Percentiles rank a stretch among this genome's conserved stretches.
phyloP scores from a whole-genome alignment of 495 filamentous ascomycete genomes.

The Penicillium coffeae region DNA sequence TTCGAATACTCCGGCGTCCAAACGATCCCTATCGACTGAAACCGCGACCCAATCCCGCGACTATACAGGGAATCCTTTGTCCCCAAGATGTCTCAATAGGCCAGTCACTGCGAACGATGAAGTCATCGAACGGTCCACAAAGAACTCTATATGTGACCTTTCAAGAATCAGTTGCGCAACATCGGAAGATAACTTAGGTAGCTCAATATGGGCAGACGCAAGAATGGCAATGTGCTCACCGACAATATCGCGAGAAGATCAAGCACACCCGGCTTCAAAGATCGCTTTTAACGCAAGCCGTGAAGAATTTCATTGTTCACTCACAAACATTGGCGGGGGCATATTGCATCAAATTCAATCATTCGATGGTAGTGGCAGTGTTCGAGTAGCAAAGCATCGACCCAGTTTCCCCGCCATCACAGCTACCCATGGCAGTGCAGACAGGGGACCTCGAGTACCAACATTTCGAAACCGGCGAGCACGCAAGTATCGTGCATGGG shows the following conservation, averaged over 20 bases:
- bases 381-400: not conserved
- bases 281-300: not conserved
- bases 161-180: not conserved
- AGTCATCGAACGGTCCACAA: not conserved
- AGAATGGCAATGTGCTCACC: not conserved
- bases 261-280: not conserved
- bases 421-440: not conserved
- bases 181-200: not conserved
- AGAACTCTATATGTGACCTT: not conserved
- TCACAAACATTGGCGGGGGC: not conserved
- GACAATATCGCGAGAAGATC: not conserved
- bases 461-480: not conserved
- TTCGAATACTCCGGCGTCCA: not conserved
- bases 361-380: not conserved
- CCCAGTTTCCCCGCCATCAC: not conserved
- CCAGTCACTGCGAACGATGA: not conserved
- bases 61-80: not conserved
- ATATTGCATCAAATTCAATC: not conserved
- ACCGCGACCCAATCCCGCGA: not conserved
- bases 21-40: not conserved
- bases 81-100: not conserved
- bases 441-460: not conserved
- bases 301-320: not conserved
- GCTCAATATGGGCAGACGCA: constrained; percentile 1
- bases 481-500: constrained; percentile 34